phyloP scores from a whole-genome alignment of 2,329 filamentous ascomycete genomes.

The Tolypocladium cylindrosporum region DNA sequence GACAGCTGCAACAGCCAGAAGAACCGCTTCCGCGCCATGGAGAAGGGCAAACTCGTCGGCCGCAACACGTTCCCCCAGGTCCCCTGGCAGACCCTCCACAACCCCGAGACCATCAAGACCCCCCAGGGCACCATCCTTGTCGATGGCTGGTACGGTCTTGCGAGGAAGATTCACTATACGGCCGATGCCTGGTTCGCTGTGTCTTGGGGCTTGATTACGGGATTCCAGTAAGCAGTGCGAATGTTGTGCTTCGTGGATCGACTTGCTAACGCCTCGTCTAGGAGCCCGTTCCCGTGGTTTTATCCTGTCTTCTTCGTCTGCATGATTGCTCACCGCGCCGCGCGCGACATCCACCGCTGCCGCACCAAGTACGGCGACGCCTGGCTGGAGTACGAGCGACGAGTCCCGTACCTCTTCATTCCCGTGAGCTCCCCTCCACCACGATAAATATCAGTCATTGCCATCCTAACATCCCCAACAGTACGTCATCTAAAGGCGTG shows the following conservation, averaged over 20 bases:
- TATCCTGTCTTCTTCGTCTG: constrained; percentile 72
- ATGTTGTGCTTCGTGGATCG: background rate
- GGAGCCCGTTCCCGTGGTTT: constrained; percentile 81
- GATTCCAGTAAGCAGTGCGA: constrained; percentile 27
- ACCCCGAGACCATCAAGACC: constrained; percentile 69
- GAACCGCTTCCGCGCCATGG: constrained; percentile 77
- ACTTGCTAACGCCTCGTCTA: constrained; percentile 8
- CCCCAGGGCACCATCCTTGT: constrained; percentile 65
- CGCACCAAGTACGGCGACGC: constrained; percentile 71
- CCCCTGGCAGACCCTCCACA: constrained; percentile 75
- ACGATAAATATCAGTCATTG: background rate
- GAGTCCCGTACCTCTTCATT: constrained; percentile 77
- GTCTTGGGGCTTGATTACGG: constrained; percentile 41
- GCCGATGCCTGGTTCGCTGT: constrained; percentile 39
- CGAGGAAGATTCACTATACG: constrained; percentile 52
- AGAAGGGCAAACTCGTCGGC: constrained; percentile 59
- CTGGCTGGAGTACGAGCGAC: constrained; percentile 70
- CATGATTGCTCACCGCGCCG: constrained; percentile 75
- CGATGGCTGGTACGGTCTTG: constrained; percentile 75
- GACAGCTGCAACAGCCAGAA: constrained; percentile 89
- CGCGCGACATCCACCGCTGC: constrained; percentile 68
- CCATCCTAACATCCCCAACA: constrained; percentile 12
- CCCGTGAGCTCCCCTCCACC: constrained; percentile 35
- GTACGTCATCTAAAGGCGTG: constrained; percentile 29
- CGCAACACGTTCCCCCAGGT: constrained; percentile 82